Evolutionary conservation across 805 yeast species (phyloP).

Genomic region (Kodamaea sagamina): DNA sequence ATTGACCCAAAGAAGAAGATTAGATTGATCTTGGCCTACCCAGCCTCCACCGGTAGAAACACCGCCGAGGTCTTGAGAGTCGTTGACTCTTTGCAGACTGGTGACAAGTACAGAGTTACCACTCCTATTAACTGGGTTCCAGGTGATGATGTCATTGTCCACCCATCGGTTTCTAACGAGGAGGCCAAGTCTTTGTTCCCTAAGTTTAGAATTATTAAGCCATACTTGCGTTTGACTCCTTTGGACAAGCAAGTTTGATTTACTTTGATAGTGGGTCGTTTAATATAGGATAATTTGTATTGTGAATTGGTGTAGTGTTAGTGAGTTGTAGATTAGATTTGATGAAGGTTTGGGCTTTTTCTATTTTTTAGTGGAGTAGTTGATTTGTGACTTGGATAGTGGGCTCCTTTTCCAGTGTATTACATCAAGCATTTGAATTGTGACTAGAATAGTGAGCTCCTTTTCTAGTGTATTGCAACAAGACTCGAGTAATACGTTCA

Average conservation of each 20-base stretch:
- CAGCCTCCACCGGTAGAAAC: slow-evolving; percentile 94
- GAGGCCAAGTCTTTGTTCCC: slow-evolving; percentile 76
- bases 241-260: slow-evolving; percentile 29
- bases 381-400: no score
- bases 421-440: no score
- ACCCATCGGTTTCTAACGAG: slow-evolving; percentile 79
- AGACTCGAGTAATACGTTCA: no score
- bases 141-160: slow-evolving; percentile 91
- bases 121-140: slow-evolving; percentile 91
- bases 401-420: no score
- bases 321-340: not conserved
- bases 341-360: no score
- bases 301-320: not conserved
- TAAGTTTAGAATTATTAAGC: slow-evolving; percentile 81
- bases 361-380: no score
- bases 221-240: slow-evolving; percentile 75
- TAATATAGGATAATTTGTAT: not conserved
- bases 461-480: no score
- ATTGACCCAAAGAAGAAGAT: slow-evolving; percentile 90
- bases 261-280: slow-evolving; percentile 12
- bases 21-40: slow-evolving; percentile 83
- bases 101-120: slow-evolving; percentile 80
- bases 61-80: slow-evolving; percentile 90
- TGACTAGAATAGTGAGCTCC: no score
- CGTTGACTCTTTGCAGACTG: slow-evolving; percentile 81